phyloP scores from a whole-genome alignment of 345 rosid species.

The Laguncularia racemosa region DNA sequence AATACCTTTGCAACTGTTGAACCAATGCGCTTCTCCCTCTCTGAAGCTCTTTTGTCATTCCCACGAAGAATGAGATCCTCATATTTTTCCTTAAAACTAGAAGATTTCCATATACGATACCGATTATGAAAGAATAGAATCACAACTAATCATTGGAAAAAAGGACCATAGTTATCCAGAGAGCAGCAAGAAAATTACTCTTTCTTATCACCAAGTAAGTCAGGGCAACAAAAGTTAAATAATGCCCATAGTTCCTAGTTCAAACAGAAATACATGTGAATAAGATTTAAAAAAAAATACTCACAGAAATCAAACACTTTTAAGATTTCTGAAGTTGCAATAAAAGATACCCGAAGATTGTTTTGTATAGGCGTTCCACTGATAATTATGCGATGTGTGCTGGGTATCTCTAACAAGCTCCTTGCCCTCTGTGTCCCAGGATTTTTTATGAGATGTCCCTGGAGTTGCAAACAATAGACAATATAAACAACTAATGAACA shows the following conservation, averaged over 20 bases:
- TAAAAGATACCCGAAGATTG: slow-evolving; percentile 72
- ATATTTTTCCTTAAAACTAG: slow-evolving; percentile 81
- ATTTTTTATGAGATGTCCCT: slow-evolving; percentile 98
- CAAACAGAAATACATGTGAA: slow-evolving; percentile 7
- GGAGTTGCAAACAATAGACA: slow-evolving; percentile 5
- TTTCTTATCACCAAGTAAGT: slow-evolving; percentile 72
- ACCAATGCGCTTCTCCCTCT: slow-evolving; percentile 83
- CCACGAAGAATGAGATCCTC: slow-evolving; percentile 77
- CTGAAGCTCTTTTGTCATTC: slow-evolving; percentile 87
- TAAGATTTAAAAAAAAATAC: slow-evolving; percentile 1
- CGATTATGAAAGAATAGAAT: too few species aligned
- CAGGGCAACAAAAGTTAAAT: slow-evolving; percentile 92
- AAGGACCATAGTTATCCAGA: slow-evolving; percentile 8
- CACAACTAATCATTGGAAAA: slow-evolving; percentile 4
- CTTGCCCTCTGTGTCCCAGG: slow-evolving; percentile 97
- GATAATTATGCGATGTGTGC: slow-evolving; percentile 78
- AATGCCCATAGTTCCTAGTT: slow-evolving; percentile 91
- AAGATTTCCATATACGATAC: slow-evolving; percentile 10
- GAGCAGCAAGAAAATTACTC: slow-evolving; percentile 36
- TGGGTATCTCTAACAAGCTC: slow-evolving; percentile 92
- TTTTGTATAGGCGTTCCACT: slow-evolving; percentile 98
- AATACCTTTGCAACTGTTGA: slow-evolving; percentile 88
- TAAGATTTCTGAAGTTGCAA: slow-evolving; percentile 2
- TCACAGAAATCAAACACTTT: slow-evolving; percentile 2
- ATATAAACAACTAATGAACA: background rate